Evolutionary conservation across 495 filamentous ascomycete species (phyloP), one percentile per base, ranked within the genome.

Genomic region (Saxispiralis lemnorum): DNA sequence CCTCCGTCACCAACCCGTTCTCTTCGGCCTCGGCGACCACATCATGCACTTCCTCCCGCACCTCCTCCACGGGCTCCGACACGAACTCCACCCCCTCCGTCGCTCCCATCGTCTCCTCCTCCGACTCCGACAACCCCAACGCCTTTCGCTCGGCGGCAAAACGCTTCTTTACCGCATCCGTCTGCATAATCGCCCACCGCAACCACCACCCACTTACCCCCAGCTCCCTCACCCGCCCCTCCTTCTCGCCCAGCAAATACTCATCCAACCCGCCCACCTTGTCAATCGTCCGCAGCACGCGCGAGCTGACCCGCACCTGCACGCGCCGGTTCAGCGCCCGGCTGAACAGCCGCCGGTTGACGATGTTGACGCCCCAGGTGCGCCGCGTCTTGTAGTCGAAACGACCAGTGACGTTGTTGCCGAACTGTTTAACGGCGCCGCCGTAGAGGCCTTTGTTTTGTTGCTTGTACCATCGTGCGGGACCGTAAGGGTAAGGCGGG

Each of bases 261-360:
- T 82, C 76, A 62, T 97, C 89, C 48, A 97, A 63, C 16, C 89
- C 85, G 20, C 88, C 88, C 11, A 72, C 67, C 53, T 87, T 93
- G 56, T 83, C 72, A 51, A 97, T 81, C 34, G 86, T 95, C 58
- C 83, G 69, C 52, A 97, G 60, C 7, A 84, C 81, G 35, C 73
- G 67, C 42, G 81, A 69, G 2, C 80, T 86, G 39, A 96, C 66
- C 52, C 79, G 74, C 31, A 92, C 69, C 52, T 73, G 75, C 10
- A 97, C 62, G 36, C 70, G 69, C 43, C 70, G 61, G 17, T 66
- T 65, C 35, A 97, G 68, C 0, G 72, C 66, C 1, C 75, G 68
- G 20, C 73, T 80, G 63, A 69, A 89, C 14, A 96, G 61, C 37
- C 76, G 72, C 66, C 87, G 85, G 21, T 63, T 64, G 34, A 83